Evolutionary conservation across 2,329 filamentous ascomycete species (phyloP), one percentile per base, ranked within the genome.

Genomic region (Calonectria pauciramosa): DNA sequence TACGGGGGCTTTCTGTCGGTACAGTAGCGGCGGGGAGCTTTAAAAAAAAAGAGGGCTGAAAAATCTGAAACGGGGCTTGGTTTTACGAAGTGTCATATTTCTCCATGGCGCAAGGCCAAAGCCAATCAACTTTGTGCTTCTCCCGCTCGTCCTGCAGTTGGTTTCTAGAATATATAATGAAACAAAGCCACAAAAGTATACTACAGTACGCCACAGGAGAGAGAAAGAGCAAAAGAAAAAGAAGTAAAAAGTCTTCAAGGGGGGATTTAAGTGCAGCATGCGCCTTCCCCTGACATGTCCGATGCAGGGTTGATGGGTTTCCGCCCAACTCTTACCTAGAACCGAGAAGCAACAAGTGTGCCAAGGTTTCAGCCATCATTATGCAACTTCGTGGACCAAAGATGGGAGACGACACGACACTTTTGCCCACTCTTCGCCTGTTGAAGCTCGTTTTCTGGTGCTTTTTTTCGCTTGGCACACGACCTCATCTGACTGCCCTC

Each of bases 1-100:
- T 76, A 69, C 30, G 65, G 71, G 16, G 72, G 74, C 23, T 77
- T 77, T 49, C 67, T 77, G 16, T 59, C 70, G 38, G 66, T 52
- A 59, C 70, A 41, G 66, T 52, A 4, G 68, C 60, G 49, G 64
- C 38, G 26, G 32, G 36, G 36, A 38, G 16, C 7, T 6, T 16
- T 38, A n/a, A 47, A 1, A 23, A 23, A 23, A 11, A 47, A 47
- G 41, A 47, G 44, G 56, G 56, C 14, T 38, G 34, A 60, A 41
- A 63, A 41, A 63, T 63, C 56, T 41, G 56, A 63, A 63, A 63
- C 56, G 56, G 30, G 23, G 56, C 23, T 11, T 28, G 23, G 56
- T 63, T 63, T 63, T 41, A 63, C 14, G 36, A 63, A 26, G 56
- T 63, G 56, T 41, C 65, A 54, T 66, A 66, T 68, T 68, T 26